phyloP scores from a whole-genome alignment of 345 rosid genomes.

The Syzygium grande region DNA sequence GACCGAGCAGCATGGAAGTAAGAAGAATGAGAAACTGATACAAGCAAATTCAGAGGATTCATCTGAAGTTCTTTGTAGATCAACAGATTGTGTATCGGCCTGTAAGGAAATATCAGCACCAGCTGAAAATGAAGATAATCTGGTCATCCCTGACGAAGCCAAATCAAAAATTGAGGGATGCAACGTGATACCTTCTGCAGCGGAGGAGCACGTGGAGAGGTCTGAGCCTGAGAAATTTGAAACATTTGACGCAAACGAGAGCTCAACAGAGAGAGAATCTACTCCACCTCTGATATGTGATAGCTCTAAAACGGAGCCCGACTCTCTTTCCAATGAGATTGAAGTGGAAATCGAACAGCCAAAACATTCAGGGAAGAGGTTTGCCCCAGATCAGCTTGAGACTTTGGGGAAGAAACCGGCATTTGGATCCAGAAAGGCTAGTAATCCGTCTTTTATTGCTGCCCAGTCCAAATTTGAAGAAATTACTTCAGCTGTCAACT shows the following conservation, averaged over 20 bases:
- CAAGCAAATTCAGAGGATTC: constrained; percentile 11
- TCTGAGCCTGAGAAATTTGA: constrained; percentile 22
- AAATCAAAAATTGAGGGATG: constrained; percentile 17
- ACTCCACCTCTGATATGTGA: constrained; percentile 7
- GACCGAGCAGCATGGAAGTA: constrained; percentile 25
- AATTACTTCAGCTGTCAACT: constrained; percentile 34
- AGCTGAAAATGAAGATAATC: constrained; percentile 30
- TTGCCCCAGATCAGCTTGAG: constrained; percentile 40
- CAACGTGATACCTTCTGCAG: constrained; percentile 9
- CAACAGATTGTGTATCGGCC: constrained; percentile 14
- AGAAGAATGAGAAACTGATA: constrained; percentile 16
- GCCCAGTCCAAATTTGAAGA: constrained; percentile 80
- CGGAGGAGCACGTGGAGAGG: constrained; percentile 18
- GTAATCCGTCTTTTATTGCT: constrained; percentile 61
- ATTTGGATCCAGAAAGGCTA: constrained; percentile 39
- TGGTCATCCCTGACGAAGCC: constrained; percentile 20
- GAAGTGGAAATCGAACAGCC: constrained; percentile 46
- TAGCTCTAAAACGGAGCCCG: constrained; percentile 14
- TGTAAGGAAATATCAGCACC: constrained; percentile 14
- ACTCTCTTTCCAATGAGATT: constrained; percentile 15
- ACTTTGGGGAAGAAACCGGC: constrained; percentile 31
- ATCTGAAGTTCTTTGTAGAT: constrained; percentile 23
- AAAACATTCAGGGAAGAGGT: constrained; percentile 49
- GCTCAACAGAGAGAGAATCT: constrained; percentile 22
- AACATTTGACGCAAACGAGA: constrained; percentile 27